Evolutionary conservation across 257 asterid genomes (phyloP), one percentile per base, ranked within the genome.

Genomic region (Salvia hispanica): DNA sequence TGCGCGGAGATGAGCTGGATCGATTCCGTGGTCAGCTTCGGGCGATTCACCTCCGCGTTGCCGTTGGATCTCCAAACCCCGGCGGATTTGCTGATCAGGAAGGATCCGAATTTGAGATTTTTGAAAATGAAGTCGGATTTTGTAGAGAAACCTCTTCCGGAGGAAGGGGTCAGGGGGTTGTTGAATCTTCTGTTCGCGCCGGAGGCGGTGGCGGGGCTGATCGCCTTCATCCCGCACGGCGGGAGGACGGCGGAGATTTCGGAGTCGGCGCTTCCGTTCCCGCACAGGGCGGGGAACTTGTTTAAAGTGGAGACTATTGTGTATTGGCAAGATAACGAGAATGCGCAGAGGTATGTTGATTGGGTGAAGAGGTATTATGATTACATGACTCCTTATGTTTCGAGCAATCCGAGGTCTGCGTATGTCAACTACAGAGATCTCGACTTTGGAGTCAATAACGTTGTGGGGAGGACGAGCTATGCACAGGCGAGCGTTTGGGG

Each of bases 1-100:
- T 79, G 82, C 50, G 33, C 13, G 0, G 82, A 79, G n/a, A 77
- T 63, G 81, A 74, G 81, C 4, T 82, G 85, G 85, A 60, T 79
- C 25, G 63, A 68, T 3, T 57, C 58, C 15, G 15, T 11, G 4
- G 10, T 56, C 0, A n/a, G 6, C 14, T 9, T 51, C 39, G 3
- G 6, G 4, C 4, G 5, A 4, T 6, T 7, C 39, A 34, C 39
- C 39, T 34, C 39, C 5, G 39, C 39, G 1, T 5, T 34, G 39
- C 39, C 39, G 5, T 5, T 51, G 13, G 52, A 61, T 3, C 12
- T 15, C 2, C 21, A 33, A 15, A 4, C 52, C 15, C 71, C 37
- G 0, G 18, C 52, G 1, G 44, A 54, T 64, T 13, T 79, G 66
- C 60, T 78, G 0, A 71, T 70, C 62, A 45, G 82, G 40, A 76